Conservation (phyloP, 257 asterid genomes). For the Linaria vulgaris region DNA sequence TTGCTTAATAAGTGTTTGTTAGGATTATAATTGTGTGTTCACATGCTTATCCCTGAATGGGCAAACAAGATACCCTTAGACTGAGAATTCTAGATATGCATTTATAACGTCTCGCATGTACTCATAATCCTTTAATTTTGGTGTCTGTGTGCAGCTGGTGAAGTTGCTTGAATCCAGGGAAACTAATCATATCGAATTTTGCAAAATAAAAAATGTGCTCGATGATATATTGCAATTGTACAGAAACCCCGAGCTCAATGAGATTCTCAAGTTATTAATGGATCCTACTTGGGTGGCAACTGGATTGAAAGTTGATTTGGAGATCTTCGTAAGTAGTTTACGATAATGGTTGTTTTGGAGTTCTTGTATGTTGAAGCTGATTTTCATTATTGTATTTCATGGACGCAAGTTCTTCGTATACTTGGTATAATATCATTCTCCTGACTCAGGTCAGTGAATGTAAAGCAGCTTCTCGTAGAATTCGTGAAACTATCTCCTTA, state of each 20-base stretch:
- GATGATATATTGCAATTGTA: slow-evolving; percentile 70
- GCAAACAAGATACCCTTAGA: no score
- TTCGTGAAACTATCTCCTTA: slow-evolving; percentile 73
- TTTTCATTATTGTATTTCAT: slow-evolving; percentile 19
- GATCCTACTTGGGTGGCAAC: slow-evolving; percentile 95
- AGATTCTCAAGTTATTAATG: slow-evolving; percentile 65
- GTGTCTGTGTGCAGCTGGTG: slow-evolving; percentile 70
- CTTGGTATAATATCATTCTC: slow-evolving; percentile 17
- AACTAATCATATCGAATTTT: slow-evolving; percentile 93
- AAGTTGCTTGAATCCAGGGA: slow-evolving; percentile 93
- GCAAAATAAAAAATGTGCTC: slow-evolving; percentile 75
- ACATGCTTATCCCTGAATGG: no score
- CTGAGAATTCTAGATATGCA: no score
- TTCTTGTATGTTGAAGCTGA: not conserved
- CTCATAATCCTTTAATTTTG: no score
- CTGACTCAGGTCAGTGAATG: slow-evolving; percentile 73
- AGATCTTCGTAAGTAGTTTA: slow-evolving; percentile 62
- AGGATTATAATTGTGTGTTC: no score
- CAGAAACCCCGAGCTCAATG: slow-evolving; percentile 54
- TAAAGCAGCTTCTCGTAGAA: slow-evolving; percentile 57
- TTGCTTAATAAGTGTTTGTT: no score
- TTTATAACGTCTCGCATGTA: no score
- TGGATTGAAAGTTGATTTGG: slow-evolving; percentile 79
- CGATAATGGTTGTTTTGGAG: not conserved
- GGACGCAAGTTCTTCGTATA: not conserved